Percentiles rank a stretch among this genome's conserved stretches.
phyloP scores from a whole-genome alignment of 2,329 filamentous ascomycete genomes.

The Cladophialophora exuberans region DNA sequence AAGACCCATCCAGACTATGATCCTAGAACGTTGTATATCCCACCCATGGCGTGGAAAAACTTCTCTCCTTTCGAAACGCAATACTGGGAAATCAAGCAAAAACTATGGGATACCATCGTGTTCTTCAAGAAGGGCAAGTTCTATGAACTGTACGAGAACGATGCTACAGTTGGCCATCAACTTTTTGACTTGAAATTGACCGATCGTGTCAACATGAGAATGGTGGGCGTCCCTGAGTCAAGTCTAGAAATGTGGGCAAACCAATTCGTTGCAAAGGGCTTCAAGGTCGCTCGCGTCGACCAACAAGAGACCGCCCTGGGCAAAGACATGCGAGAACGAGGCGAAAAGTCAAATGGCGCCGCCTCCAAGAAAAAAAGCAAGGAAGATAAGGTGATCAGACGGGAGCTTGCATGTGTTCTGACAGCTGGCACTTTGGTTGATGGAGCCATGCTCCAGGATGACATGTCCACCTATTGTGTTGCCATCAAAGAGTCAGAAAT shows the following conservation, averaged over 20 bases:
- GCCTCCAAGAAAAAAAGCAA: slow-evolving; percentile 59
- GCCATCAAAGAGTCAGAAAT: slow-evolving; percentile 82
- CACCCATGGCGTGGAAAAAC: slow-evolving; percentile 73
- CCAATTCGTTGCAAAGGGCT: slow-evolving; percentile 97
- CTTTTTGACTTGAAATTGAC: slow-evolving; percentile 97
- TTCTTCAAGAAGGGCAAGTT: slow-evolving; percentile 99
- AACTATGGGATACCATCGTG: slow-evolving; percentile 95
- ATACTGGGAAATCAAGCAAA: slow-evolving; percentile 99
- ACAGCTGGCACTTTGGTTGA: slow-evolving; percentile 94
- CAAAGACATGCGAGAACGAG: slow-evolving; percentile 98
- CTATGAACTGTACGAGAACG: slow-evolving; percentile 97
- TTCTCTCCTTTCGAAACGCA: slow-evolving; percentile 97
- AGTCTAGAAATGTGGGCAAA: slow-evolving; percentile 97
- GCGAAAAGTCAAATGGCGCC: slow-evolving; percentile 50
- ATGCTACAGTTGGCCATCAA: slow-evolving; percentile 94
- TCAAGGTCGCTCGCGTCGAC: slow-evolving; percentile 94
- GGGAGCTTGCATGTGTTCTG: slow-evolving; percentile 87
- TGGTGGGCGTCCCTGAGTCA: slow-evolving; percentile 96
- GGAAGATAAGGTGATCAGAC: slow-evolving; percentile 88
- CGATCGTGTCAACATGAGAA: slow-evolving; percentile 98
- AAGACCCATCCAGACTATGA: slow-evolving; percentile 86
- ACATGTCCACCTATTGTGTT: slow-evolving; percentile 95
- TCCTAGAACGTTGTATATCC: slow-evolving; percentile 86
- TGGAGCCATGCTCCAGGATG: slow-evolving; percentile 93
- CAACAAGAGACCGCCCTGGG: slow-evolving; percentile 94